Percentiles rank a stretch among this genome's conserved stretches.
phyloP scores from a whole-genome alignment of 202 grass and related monocot genomes.

The Cymbopogon flexuosus region DNA sequence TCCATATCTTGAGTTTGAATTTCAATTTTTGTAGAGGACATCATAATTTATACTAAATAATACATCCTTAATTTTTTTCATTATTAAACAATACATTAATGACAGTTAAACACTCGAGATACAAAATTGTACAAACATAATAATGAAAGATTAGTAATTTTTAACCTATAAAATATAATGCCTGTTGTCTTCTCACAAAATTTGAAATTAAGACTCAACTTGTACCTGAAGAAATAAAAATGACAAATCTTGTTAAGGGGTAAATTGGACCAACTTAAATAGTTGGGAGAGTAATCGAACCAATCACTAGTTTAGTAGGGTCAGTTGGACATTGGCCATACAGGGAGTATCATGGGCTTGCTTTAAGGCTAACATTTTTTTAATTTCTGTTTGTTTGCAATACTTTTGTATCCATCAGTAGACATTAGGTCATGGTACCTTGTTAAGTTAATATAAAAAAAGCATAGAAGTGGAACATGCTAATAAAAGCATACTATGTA shows the following conservation, averaged over 20 bases:
- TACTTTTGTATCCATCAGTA: background rate
- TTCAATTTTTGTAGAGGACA: background rate
- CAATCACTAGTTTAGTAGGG: background rate
- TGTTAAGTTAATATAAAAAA: background rate
- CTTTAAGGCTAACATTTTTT: constrained; percentile 23
- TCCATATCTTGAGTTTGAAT: background rate
- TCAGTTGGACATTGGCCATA: background rate
- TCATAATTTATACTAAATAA: background rate
- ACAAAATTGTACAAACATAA: background rate
- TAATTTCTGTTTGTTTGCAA: constrained; percentile 28
- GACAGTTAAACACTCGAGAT: background rate
- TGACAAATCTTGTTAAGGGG: background rate
- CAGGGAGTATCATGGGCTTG: background rate
- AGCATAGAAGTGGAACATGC: background rate
- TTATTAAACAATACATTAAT: background rate
- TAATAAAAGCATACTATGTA: constrained; percentile 8
- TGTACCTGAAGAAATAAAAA: background rate
- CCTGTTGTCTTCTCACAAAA: background rate
- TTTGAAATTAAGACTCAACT: background rate
- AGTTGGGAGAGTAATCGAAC: background rate
- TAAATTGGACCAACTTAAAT: background rate
- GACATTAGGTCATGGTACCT: background rate
- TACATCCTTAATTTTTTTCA: background rate
- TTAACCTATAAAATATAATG: background rate
- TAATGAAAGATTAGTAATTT: background rate